Evolutionary conservation across 345 rosid genomes (phyloP).

Genomic region (Rhodomyrtus tomentosa): DNA sequence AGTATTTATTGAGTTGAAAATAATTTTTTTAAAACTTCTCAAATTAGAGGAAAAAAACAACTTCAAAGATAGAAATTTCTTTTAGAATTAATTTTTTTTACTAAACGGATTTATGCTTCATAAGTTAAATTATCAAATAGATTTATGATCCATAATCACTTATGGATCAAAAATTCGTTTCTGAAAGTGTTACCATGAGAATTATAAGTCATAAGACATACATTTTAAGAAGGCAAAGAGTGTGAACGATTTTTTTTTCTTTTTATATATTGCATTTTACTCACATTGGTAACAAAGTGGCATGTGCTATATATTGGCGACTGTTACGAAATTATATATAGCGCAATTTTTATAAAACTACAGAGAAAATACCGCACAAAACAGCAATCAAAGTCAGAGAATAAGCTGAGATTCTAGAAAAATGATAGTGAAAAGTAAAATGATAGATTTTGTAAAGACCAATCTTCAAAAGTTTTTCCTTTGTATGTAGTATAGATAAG

Average conservation of each 20-base stretch:
- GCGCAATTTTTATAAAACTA: accelerated
- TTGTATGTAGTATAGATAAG: accelerated
- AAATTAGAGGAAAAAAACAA: too few species aligned
- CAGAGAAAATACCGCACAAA: accelerated
- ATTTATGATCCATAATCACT: too few species aligned
- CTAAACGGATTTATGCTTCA: too few species aligned
- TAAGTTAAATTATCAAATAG: too few species aligned
- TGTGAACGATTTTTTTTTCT: neutral
- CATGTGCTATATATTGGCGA: accelerated
- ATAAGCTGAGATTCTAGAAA: neutral
- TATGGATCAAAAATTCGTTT: too few species aligned
- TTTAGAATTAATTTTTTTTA: too few species aligned
- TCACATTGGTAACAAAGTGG: neutral
- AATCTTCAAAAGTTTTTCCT: accelerated
- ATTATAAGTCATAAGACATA: neutral
- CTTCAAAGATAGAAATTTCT: too few species aligned
- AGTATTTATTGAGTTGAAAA: too few species aligned
- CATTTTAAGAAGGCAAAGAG: neutral
- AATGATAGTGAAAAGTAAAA: accelerated
- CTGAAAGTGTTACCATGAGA: too few species aligned
- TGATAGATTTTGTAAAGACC: accelerated
- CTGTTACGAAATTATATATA: accelerated
- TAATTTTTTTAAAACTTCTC: too few species aligned
- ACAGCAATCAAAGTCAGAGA: neutral
- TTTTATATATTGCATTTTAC: neutral